Evolutionary conservation across 352 stramenopile genomes (phyloP).

Genomic region (Saprolegnia parasitica): DNA sequence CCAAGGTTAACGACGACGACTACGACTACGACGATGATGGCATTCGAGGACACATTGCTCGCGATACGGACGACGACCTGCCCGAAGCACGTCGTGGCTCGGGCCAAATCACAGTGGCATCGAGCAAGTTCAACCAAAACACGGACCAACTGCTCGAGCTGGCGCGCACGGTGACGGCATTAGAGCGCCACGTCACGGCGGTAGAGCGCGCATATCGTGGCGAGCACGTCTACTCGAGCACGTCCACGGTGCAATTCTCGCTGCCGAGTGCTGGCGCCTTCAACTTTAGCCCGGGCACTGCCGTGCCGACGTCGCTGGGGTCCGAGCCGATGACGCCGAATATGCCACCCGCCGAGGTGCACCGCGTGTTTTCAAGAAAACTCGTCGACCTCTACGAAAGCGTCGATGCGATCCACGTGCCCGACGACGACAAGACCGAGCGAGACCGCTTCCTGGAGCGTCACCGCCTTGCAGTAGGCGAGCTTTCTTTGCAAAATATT

Average conservation of each 20-base stretch:
- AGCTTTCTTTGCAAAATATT: neutral
- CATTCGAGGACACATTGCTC: too few species aligned
- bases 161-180: neutral
- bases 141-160: slow-evolving; percentile 9
- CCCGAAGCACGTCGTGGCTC: too few species aligned
- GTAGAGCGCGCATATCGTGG: neutral
- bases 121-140: too few species aligned
- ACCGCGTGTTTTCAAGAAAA: slow-evolving; percentile 19
- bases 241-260: slow-evolving; percentile 20
- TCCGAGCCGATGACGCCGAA: neutral
- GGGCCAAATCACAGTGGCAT: too few species aligned
- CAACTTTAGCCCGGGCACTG: slow-evolving; percentile 16
- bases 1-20: neutral
- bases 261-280: slow-evolving; percentile 12
- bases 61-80: too few species aligned
- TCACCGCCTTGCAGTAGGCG: slow-evolving; percentile 2
- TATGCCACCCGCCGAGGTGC: neutral
- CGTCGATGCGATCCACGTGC: slow-evolving; percentile 3
- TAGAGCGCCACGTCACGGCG: slow-evolving; percentile 5
- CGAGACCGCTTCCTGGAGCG: slow-evolving; percentile 12
- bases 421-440: slow-evolving; percentile 7
- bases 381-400: slow-evolving; percentile 10
- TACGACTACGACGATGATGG: too few species aligned
- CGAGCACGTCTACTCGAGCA: slow-evolving; percentile 13
- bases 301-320: neutral